Base-by-base conservation (phyloP, 495 filamentous ascomycete species). In the Lepraria neglecta region DNA sequence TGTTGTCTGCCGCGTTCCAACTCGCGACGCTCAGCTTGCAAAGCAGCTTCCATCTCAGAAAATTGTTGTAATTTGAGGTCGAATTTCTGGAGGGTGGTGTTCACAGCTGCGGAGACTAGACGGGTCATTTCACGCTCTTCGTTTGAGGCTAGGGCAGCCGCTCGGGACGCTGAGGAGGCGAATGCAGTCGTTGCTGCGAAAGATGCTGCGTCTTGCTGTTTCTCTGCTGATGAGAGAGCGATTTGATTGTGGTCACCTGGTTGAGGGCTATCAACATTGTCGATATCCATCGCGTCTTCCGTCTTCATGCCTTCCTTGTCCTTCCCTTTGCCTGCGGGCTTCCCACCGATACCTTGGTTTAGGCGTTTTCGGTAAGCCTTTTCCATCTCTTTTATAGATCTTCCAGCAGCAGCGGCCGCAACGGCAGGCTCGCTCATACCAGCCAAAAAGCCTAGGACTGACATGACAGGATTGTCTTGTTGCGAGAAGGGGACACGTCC, bases 51-150 rank as follows among this genome's bases (percentile, higher is more conserved):
- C 82, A 98, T 90, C 75, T 97, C 95, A 66, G 89, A 87, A 78
- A 98, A 98, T 70, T 97, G 95, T 67, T 87, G 83, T 55, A 94
- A 78, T 77, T 92, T 92, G 59, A 91, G 77, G 68, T 92, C 87
- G 69, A 91, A 81, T 72, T 92, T 92, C 68, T 89, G 82, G 33
- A 96, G 79, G 19, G 87, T 90, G 17, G 90, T 76, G 70, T 96
- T 96, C 58, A 95, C 87, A 0, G 90, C 78, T 3, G 88, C 83
- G 12, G 89, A 90, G 27, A 97, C 89, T 48, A 97, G 85, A 17
- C 88, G 84, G 33, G 92, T 92, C 87, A 96, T 92, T 71, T 95
- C 89, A 31, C 94, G 90, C 73, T 98, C 94, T 72, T 96, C 91
- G 67, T 97, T 91, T 0, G 94, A 96, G 11, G 91, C 90, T 33